Conservation (phyloP, 495 filamentous ascomycete species). For the Xylaria sp. region DNA sequence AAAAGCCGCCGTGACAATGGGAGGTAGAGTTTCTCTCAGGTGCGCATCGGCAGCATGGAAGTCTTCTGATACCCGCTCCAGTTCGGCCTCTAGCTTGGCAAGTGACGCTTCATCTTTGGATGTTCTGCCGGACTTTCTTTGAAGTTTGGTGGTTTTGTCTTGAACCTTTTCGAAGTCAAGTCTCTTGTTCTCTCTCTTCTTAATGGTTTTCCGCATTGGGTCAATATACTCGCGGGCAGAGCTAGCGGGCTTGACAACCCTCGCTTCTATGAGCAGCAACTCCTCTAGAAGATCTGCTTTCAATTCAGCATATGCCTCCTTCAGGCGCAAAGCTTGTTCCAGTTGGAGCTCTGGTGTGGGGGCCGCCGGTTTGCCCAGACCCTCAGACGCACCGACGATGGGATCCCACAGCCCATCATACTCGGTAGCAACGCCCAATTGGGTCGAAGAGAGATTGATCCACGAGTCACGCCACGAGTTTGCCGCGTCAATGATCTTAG, state of each 20-base stretch:
- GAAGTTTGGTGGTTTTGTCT: constrained; percentile 71
- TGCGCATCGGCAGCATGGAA: constrained; percentile 85
- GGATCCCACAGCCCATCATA: constrained; percentile 84
- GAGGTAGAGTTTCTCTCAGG: constrained; percentile 76
- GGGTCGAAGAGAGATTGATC: constrained; percentile 74
- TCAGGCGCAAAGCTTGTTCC: constrained; percentile 70
- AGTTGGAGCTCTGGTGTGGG: constrained; percentile 71
- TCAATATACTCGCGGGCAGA: constrained; percentile 74
- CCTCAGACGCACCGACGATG: constrained; percentile 68
- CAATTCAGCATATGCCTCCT: constrained; percentile 74
- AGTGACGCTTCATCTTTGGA: constrained; percentile 80
- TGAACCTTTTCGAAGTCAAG: constrained; percentile 87
- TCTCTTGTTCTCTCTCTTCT: constrained; percentile 89
- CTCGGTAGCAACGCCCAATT: constrained; percentile 72
- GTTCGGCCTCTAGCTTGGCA: constrained; percentile 79
- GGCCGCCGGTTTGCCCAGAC: constrained; percentile 58
- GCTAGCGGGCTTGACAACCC: constrained; percentile 74
- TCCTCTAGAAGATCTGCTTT: constrained; percentile 78
- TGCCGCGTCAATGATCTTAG: constrained; percentile 81
- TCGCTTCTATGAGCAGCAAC: constrained; percentile 71
- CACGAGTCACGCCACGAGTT: constrained; percentile 88
- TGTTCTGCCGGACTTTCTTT: constrained; percentile 73
- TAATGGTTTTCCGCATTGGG: constrained; percentile 88
- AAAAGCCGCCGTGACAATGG: constrained; percentile 74
- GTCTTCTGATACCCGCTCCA: constrained; percentile 72